phyloP scores from a whole-genome alignment of 163 green algal species.

The Chlorella variabilis region DNA sequence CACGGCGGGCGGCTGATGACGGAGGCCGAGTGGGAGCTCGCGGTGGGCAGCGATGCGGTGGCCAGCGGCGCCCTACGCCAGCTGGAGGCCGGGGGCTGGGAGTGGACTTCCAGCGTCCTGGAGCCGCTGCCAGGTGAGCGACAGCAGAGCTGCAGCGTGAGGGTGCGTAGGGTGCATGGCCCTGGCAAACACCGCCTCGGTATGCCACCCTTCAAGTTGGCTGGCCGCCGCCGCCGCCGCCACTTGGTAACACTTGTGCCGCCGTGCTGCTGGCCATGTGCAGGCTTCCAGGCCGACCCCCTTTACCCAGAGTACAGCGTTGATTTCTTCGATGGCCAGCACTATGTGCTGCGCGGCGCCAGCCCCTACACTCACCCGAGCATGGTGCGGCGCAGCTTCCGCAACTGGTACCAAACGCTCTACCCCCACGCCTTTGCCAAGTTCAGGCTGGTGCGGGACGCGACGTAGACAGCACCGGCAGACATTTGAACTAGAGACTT shows the following conservation, averaged over 20 bases:
- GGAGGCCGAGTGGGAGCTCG: slow-evolving; percentile 63
- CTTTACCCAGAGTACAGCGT: slow-evolving; percentile 69
- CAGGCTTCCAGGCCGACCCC: slow-evolving; percentile 59
- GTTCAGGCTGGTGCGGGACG: slow-evolving; percentile 55
- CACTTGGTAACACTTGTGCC: no score
- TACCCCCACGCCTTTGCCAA: slow-evolving; percentile 75
- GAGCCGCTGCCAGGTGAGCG: slow-evolving; percentile 40
- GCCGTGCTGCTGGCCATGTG: no score
- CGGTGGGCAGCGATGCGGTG: background rate
- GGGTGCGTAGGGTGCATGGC: no score
- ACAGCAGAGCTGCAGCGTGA: no score
- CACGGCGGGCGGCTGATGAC: slow-evolving; percentile 58
- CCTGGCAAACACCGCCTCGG: no score
- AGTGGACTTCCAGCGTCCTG: slow-evolving; percentile 69
- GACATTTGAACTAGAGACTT: no score
- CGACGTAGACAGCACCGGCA: background rate
- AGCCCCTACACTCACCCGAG: slow-evolving; percentile 58
- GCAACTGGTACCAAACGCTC: slow-evolving; percentile 73
- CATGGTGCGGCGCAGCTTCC: slow-evolving; percentile 57
- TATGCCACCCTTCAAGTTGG: no score
- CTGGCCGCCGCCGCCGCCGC: no score
- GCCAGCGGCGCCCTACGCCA: background rate
- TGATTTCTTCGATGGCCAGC: slow-evolving; percentile 73
- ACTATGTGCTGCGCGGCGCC: slow-evolving; percentile 67
- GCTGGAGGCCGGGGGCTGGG: slow-evolving; percentile 61